Percentiles rank a stretch among this genome's conserved stretches.
Evolutionary conservation across 257 asterid genomes (phyloP).

Genomic region (Jacaranda copaia): DNA sequence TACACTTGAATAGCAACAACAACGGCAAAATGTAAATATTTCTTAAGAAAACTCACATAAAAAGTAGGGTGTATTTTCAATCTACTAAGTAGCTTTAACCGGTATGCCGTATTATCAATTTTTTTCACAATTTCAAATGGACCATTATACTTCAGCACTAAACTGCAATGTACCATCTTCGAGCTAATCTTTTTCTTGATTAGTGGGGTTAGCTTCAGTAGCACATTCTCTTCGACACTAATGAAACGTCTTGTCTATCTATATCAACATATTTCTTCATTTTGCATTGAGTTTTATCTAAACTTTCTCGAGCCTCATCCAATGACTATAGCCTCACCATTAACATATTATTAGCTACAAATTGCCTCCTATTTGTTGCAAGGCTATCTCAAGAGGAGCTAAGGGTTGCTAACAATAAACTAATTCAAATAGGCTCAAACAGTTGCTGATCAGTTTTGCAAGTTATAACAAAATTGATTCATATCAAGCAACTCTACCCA

Average conservation of each 20-base stretch:
- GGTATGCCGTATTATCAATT: not conserved
- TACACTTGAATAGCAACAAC: too few species aligned
- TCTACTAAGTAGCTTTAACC: not conserved
- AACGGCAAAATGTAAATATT: not conserved
- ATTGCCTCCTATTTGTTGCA: not conserved
- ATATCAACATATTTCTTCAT: not conserved
- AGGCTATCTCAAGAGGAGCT: not conserved
- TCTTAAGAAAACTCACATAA: not conserved
- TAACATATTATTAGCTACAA: not conserved
- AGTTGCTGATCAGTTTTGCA: not conserved
- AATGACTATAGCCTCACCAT: too few species aligned
- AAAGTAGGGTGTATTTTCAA: not conserved
- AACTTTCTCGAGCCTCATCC: too few species aligned
- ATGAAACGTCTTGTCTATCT: not conserved
- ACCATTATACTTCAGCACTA: not conserved
- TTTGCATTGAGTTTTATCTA: too few species aligned
- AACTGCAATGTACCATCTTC: not conserved
- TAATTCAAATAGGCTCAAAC: not conserved
- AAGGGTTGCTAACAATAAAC: too few species aligned
- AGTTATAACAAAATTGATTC: not conserved
- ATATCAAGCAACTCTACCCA: not conserved
- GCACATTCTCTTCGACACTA: not conserved
- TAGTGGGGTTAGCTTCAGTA: not conserved
- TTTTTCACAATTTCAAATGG: not conserved
- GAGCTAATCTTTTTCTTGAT: not conserved